Evolutionary conservation across 257 asterid species (phyloP).

Genomic region (Ilex asprella): DNA sequence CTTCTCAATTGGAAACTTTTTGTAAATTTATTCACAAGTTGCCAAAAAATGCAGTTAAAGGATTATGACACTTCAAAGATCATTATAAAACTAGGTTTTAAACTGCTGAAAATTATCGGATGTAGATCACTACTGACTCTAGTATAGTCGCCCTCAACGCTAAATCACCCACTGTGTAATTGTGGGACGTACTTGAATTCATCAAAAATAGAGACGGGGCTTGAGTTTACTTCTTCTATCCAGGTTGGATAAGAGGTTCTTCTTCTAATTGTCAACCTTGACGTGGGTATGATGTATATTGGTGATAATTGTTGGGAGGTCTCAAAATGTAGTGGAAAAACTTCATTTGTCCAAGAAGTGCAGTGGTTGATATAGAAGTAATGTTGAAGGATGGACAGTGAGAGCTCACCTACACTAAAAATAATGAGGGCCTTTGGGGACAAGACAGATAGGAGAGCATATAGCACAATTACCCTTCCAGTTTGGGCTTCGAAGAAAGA

Average conservation of each 20-base stretch:
- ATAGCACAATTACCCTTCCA: conserved; percentile 6
- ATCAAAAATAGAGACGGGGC: background rate
- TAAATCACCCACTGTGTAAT: too few relatives aligned
- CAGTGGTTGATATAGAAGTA: conserved; percentile 28
- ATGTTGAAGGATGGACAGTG: conserved; percentile 28
- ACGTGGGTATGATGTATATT: background rate
- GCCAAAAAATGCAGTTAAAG: too few relatives aligned
- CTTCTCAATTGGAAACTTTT: background rate
- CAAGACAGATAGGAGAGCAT: conserved; percentile 21
- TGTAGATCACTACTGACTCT: too few relatives aligned
- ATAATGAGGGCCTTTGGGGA: conserved; percentile 38
- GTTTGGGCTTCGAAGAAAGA: conserved; percentile 6
- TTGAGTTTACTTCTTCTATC: too few relatives aligned
- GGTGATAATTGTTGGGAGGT: conserved; percentile 18
- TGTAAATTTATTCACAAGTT: too few relatives aligned
- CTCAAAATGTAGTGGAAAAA: conserved; percentile 20
- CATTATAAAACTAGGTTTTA: too few relatives aligned
- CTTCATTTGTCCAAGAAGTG: conserved; percentile 6
- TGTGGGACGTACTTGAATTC: too few relatives aligned
- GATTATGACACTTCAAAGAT: too few relatives aligned
- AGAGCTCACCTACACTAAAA: conserved; percentile 38
- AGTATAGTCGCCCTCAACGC: too few relatives aligned
- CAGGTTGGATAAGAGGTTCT: background rate
- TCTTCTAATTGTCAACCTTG: background rate
- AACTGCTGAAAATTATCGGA: too few relatives aligned